Evolutionary conservation across 2,329 filamentous ascomycete species (phyloP), one percentile per base, ranked within the genome.

Genomic region (Emericellopsis atlantica): DNA sequence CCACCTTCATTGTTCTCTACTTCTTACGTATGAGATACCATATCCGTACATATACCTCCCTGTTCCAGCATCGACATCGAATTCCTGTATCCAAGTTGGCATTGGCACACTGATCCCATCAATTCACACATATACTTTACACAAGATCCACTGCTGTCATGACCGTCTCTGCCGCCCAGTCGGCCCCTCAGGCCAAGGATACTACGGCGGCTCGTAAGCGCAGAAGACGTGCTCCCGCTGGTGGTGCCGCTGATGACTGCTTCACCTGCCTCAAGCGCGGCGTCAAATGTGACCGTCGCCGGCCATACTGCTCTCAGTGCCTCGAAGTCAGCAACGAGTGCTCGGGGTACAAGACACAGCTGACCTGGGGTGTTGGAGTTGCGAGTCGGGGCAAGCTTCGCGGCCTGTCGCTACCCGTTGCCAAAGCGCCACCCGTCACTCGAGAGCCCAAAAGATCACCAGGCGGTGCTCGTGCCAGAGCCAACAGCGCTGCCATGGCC

Each of bases 361-460:
- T 96, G 62, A 96, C 90, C 37, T 96, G 90, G 90, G 88, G 88
- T 34, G 86, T 95, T 37, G 90, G 90, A 40, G 90, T 96, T 44
- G 90, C 90, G 43, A 95, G 89, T 63, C 81, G 90, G 54, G 90
- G 90, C 56, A 96, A 96, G 69, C 78, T 96, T 47, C 79, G 90
- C 46, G 90, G 90, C 32, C 70, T 95, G 50, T 89, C 89, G 43
- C 68, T 94, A 43, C 77, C 77, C 44, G 72, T 81, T 46, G 77
- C 76, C 42, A 79, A 78, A 56, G 63, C 73, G 9, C 70, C 73
- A 18, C 73, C 74, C 1, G 72, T 75, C 50, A 59, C 66, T 35
- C 64, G 61, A 39, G 59, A 66, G 42, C 53, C 57, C 40, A 76
- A 74, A 60, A 72, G 72, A 55, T 46, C 62, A 9, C 54, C 67